Evolutionary conservation across 2,329 filamentous ascomycete genomes (phyloP).

Genomic region (Thelonectria olida): DNA sequence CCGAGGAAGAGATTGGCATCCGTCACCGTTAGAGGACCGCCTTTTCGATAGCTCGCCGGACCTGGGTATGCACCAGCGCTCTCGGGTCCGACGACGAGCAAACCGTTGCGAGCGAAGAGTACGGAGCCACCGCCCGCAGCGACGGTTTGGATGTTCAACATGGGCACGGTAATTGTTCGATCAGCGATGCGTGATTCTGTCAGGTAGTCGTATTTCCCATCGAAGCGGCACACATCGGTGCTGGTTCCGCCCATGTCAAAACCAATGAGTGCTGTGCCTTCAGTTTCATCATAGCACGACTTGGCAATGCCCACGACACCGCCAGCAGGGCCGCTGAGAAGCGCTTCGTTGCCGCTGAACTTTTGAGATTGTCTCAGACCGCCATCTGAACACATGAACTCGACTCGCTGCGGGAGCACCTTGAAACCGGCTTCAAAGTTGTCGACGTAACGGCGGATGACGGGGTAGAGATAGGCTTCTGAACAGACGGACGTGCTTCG

Average conservation of each 20-base stretch:
- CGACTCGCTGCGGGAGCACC: slow-evolving; percentile 64
- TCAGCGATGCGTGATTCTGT: slow-evolving; percentile 76
- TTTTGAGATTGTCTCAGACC: slow-evolving; percentile 58
- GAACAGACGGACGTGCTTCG: slow-evolving; percentile 74
- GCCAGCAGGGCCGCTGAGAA: slow-evolving; percentile 75
- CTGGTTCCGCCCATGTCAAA: slow-evolving; percentile 68
- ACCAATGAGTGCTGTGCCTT: slow-evolving; percentile 67
- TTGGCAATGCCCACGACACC: slow-evolving; percentile 76
- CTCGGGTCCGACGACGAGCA: slow-evolving; percentile 76
- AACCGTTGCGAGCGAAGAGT: slow-evolving; percentile 73
- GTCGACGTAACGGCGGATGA: slow-evolving; percentile 74
- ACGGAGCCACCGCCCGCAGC: slow-evolving; percentile 58
- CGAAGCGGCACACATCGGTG: slow-evolving; percentile 76
- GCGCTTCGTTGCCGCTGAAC: slow-evolving; percentile 72
- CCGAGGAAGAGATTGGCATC: slow-evolving; percentile 77
- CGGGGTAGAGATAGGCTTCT: slow-evolving; percentile 77
- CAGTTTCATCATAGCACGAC: slow-evolving; percentile 72
- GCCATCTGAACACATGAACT: slow-evolving; percentile 73
- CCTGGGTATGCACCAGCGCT: slow-evolving; percentile 77
- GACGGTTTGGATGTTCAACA: slow-evolving; percentile 79
- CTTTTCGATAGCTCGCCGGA: slow-evolving; percentile 75
- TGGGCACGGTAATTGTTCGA: slow-evolving; percentile 75
- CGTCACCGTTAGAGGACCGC: slow-evolving; percentile 75
- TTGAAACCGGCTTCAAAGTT: slow-evolving; percentile 72
- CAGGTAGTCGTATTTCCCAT: slow-evolving; percentile 75